A percentile compares a stretch with the other conserved stretches of the same genome.
phyloP scores from a whole-genome alignment of 2,329 filamentous ascomycete genomes.

The Cladosporium velox region DNA sequence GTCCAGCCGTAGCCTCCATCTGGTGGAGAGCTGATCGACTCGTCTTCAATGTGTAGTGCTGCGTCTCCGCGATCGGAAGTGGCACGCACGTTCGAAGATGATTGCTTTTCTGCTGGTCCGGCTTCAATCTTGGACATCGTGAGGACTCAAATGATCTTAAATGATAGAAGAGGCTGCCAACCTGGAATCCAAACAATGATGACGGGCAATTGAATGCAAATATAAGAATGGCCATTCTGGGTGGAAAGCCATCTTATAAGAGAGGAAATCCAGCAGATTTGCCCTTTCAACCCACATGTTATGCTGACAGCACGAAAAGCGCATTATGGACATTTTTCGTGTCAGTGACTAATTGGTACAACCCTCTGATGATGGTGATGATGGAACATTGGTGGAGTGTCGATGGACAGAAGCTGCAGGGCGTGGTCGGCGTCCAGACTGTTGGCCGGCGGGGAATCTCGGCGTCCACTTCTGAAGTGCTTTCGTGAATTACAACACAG shows the following conservation, averaged over 20 bases:
- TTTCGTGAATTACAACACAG: background rate
- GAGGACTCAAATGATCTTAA: background rate
- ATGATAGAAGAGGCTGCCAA: background rate
- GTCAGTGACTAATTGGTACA: conserved; percentile 12
- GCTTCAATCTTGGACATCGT: background rate
- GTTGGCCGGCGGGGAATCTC: background rate
- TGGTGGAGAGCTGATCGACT: conserved; percentile 23
- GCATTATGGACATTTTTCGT: background rate
- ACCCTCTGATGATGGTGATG: background rate
- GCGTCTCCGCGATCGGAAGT: background rate
- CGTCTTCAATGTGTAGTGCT: background rate
- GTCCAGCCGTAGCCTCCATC: conserved; percentile 45
- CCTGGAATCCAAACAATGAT: background rate
- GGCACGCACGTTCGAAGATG: background rate
- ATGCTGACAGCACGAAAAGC: background rate
- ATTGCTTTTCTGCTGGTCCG: background rate
- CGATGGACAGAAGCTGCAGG: background rate
- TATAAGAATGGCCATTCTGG: background rate
- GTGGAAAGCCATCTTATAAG: background rate
- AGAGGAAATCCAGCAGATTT: background rate
- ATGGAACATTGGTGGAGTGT: background rate
- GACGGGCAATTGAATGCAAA: background rate
- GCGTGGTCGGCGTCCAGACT: conserved; percentile 6
- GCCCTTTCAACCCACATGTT: background rate
- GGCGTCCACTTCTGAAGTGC: background rate